A percentile compares a stretch with the other conserved stretches of the same genome.
Conservation (phyloP, 352 stramenopile species). For the Phytophthora chlamydospora region DNA sequence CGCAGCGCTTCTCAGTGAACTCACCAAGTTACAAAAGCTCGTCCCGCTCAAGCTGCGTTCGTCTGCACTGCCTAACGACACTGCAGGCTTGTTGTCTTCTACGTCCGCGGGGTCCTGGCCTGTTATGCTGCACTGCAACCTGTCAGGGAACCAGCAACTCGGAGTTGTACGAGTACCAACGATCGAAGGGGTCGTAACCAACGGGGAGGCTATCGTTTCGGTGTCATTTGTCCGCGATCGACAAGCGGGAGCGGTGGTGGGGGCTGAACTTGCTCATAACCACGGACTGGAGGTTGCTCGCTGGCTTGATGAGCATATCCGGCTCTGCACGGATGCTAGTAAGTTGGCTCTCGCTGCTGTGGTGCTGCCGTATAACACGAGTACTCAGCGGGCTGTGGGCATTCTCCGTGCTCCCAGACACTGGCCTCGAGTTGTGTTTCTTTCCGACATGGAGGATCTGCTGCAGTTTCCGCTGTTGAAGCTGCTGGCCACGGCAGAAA, state of each 20-base stretch:
- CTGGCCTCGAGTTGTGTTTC: conserved; percentile 48
- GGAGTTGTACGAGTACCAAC: conserved; percentile 18
- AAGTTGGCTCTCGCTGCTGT: conserved; percentile 48
- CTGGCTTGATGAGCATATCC: conserved; percentile 48
- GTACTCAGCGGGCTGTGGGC: conserved; percentile 42
- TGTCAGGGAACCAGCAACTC: conserved; percentile 14
- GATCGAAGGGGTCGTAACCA: conserved; percentile 48
- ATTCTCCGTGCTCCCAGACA: conserved; percentile 40
- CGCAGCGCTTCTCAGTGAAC: conserved; percentile 36
- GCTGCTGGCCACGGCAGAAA: conserved; percentile 41
- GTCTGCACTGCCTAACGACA: conserved; percentile 15
- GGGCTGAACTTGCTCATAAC: conserved; percentile 26
- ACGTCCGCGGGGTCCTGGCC: conserved; percentile 26
- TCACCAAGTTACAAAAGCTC: conserved; percentile 47
- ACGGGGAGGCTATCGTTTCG: conserved; percentile 41
- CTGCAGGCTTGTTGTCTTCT: conserved; percentile 12
- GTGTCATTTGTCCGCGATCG: conserved; percentile 40
- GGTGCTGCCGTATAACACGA: conserved; percentile 47
- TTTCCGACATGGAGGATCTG: conserved; percentile 54
- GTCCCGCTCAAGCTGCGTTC: conserved; percentile 26
- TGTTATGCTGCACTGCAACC: conserved; percentile 45
- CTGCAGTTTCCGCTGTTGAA: conserved; percentile 54
- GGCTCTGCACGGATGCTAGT: conserved; percentile 30
- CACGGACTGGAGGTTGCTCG: conserved; percentile 67
- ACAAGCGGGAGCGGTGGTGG: conserved; percentile 16